phyloP scores from a whole-genome alignment of 345 rosid genomes.

The Moringa oleifera region DNA sequence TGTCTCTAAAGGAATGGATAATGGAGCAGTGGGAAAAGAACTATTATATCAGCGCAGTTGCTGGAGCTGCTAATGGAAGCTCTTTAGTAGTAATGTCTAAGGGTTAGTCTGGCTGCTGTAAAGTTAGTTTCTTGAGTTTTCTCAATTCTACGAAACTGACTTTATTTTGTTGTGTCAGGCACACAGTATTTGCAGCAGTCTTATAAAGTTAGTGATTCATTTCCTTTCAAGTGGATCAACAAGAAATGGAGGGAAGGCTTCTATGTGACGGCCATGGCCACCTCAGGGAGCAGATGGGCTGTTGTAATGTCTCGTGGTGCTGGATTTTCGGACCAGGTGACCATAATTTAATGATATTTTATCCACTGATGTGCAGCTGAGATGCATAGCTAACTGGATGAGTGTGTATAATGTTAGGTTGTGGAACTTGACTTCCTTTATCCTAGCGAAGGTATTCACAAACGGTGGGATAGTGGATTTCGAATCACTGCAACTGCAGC shows the following conservation, averaged over 20 bases:
- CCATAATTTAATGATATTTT: not conserved
- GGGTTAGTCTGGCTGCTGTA: slow-evolving; percentile 35
- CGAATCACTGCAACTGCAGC: slow-evolving; percentile 96
- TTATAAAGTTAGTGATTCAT: slow-evolving; percentile 87
- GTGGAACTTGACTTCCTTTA: slow-evolving; percentile 96
- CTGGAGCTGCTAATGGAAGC: slow-evolving; percentile 81
- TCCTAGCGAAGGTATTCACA: slow-evolving; percentile 96
- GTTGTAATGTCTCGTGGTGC: slow-evolving; percentile 97
- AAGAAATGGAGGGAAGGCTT: slow-evolving; percentile 98
- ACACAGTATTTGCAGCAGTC: slow-evolving; percentile 85
- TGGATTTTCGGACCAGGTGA: slow-evolving; percentile 75
- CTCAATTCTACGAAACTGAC: not conserved
- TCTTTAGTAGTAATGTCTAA: slow-evolving; percentile 96
- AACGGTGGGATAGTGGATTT: slow-evolving; percentile 80
- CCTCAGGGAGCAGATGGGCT: slow-evolving; percentile 91
- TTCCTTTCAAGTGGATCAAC: slow-evolving; percentile 96
- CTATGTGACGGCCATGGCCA: slow-evolving; percentile 87
- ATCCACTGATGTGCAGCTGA: not conserved
- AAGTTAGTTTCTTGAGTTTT: not conserved
- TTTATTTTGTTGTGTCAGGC: slow-evolving; percentile 36
- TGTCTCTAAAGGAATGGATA: slow-evolving; percentile 80
- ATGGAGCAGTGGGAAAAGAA: slow-evolving; percentile 99
- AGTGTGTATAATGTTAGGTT: slow-evolving; percentile 41
- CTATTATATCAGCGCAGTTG: slow-evolving; percentile 83
- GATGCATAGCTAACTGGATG: not conserved